Evolutionary conservation across 2,329 filamentous ascomycete genomes (phyloP).

Genomic region (Fusarium sp.): DNA sequence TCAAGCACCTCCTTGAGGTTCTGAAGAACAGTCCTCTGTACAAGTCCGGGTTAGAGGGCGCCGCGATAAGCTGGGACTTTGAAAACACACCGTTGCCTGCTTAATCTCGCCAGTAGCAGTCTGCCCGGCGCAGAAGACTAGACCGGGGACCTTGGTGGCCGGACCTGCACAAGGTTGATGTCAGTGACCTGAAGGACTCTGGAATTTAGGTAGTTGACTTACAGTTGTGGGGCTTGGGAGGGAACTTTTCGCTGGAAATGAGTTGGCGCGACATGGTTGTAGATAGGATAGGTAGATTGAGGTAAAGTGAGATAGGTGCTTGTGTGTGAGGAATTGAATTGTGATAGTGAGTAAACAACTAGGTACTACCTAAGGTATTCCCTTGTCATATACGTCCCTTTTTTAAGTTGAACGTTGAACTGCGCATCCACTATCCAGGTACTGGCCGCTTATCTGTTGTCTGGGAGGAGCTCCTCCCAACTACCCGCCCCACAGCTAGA

Average conservation of each 20-base stretch:
- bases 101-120: conserved; percentile 62
- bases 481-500: not conserved
- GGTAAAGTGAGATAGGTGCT: not conserved
- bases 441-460: not conserved
- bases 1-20: conserved; percentile 77
- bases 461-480: conserved; percentile 20
- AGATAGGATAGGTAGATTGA: not conserved
- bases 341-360: not conserved
- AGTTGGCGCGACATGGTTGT: conserved; percentile 57
- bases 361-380: too few species aligned
- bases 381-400: not conserved
- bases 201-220: conserved; percentile 24
- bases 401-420: not conserved
- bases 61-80: not conserved
- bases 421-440: too few species aligned
- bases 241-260: conserved; percentile 59
- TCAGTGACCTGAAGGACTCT: not conserved
- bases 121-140: conserved; percentile 60
- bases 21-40: conserved; percentile 27
- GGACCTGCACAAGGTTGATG: conserved; percentile 46
- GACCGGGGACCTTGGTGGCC: conserved; percentile 57
- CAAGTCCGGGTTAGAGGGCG: not conserved
- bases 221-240: conserved; percentile 60
- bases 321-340: not conserved
- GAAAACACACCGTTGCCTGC: conserved; percentile 46